phyloP scores from a whole-genome alignment of 805 yeast species.

The Cyberlindnera galapagoensis region DNA sequence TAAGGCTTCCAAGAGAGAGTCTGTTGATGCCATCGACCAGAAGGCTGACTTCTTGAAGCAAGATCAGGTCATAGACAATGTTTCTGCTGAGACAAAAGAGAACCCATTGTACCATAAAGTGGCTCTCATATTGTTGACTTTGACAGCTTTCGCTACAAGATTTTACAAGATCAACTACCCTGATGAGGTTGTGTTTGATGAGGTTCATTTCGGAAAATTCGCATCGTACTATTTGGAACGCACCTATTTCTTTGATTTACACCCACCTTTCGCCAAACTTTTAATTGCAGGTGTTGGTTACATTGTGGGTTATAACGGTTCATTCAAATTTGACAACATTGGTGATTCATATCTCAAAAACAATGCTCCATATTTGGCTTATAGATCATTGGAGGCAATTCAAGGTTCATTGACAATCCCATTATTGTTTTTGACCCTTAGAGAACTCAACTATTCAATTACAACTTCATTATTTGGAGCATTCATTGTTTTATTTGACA shows the following conservation, averaged over 20 bases:
- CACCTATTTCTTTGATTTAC: conserved; percentile 91
- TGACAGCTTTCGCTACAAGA: conserved; percentile 59
- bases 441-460: conserved; percentile 75
- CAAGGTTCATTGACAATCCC: conserved; percentile 82
- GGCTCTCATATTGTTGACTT: conserved; percentile 56
- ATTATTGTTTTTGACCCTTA: conserved; percentile 73
- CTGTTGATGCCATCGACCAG: conserved; percentile 1
- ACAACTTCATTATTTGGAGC: conserved; percentile 76
- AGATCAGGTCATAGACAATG: conserved; percentile 1
- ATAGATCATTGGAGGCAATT: conserved; percentile 73
- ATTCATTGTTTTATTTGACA: conserved; percentile 72
- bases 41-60: background rate
- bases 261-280: conserved; percentile 96
- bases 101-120: conserved; percentile 26
- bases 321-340: conserved; percentile 83
- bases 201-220: conserved; percentile 82
- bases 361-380: conserved; percentile 81
- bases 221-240: conserved; percentile 83
- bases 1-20: conserved; percentile 2
- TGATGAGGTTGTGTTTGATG: conserved; percentile 76
- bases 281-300: conserved; percentile 88
- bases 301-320: conserved; percentile 85
- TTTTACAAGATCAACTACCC: conserved; percentile 60
- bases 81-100: background rate
- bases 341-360: conserved; percentile 76